phyloP scores from a whole-genome alignment of 2,329 filamentous ascomycete genomes.

The Talaromyces sp. region DNA sequence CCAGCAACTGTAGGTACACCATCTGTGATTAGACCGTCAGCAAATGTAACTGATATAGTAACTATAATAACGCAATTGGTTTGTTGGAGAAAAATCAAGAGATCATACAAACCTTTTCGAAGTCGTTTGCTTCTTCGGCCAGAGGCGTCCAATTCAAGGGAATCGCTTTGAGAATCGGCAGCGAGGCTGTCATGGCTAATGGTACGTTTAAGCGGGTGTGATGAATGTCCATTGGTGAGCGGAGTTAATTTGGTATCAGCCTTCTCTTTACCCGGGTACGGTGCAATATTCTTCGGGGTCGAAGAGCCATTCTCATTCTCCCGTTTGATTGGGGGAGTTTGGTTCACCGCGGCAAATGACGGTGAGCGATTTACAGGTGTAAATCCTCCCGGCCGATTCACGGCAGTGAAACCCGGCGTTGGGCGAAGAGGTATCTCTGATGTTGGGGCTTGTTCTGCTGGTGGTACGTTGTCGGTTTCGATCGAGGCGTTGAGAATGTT shows the following conservation, averaged over 20 bases:
- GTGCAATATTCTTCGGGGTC: conserved; percentile 60
- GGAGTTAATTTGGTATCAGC: conserved; percentile 36
- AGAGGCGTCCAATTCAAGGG: conserved; percentile 58
- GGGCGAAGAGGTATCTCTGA: conserved; percentile 39
- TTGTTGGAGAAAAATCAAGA: neutral
- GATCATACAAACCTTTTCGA: conserved; percentile 66
- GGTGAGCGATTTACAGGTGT: conserved; percentile 56
- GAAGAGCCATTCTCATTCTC: conserved; percentile 57
- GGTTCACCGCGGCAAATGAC: conserved; percentile 43
- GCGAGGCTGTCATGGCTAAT: conserved; percentile 56
- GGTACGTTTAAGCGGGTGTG: conserved; percentile 70
- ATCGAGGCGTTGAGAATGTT: conserved; percentile 55
- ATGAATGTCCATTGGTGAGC: conserved; percentile 49
- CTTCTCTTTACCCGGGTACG: conserved; percentile 42
- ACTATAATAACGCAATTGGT: neutral
- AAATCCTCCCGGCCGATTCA: conserved; percentile 60
- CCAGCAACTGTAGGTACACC: conserved; percentile 78
- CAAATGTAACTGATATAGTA: neutral
- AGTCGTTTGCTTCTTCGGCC: conserved; percentile 87
- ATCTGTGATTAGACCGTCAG: conserved; percentile 33
- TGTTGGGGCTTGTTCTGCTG: conserved; percentile 34
- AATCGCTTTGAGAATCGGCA: conserved; percentile 40
- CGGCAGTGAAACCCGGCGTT: conserved; percentile 63
- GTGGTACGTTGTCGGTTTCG: conserved; percentile 29
- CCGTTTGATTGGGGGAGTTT: conserved; percentile 43